Evolutionary conservation across 805 yeast species (phyloP).

Genomic region (Candida peoriensis): DNA sequence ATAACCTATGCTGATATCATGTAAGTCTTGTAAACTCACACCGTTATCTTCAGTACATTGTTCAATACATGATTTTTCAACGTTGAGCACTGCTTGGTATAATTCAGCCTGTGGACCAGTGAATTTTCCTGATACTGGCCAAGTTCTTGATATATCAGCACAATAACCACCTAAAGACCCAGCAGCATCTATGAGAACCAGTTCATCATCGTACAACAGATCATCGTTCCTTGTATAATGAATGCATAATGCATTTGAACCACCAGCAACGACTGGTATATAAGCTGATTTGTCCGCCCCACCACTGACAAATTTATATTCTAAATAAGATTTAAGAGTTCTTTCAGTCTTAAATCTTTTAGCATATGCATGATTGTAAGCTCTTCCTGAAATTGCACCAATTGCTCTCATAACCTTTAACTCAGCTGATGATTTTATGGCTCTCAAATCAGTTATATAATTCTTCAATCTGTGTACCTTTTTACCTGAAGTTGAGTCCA

Average conservation of each 20-base stretch:
- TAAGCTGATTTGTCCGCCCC: constrained; percentile 92
- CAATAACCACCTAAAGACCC: constrained; percentile 93
- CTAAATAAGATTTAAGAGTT: constrained; percentile 73
- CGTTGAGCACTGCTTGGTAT: constrained; percentile 82
- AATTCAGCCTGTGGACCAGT: constrained; percentile 76
- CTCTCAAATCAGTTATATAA: constrained; percentile 47
- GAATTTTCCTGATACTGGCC: constrained; percentile 84
- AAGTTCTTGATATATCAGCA: constrained; percentile 92
- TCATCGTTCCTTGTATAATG: constrained; percentile 95
- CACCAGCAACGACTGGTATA: constrained; percentile 95
- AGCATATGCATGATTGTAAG: constrained; percentile 79
- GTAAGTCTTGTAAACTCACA: constrained; percentile 67
- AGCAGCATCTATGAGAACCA: constrained; percentile 92
- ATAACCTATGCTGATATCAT: constrained; percentile 55
- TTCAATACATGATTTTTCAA: constrained; percentile 72
- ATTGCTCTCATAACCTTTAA: constrained; percentile 76
- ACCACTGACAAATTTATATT: constrained; percentile 74
- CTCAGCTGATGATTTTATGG: constrained; percentile 73
- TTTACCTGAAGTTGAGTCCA: constrained; percentile 26
- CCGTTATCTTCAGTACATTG: constrained; percentile 52
- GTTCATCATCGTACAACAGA: constrained; percentile 64
- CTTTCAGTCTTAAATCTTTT: constrained; percentile 64
- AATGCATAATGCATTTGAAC: constrained; percentile 81
- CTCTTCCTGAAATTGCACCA: constrained; percentile 75
- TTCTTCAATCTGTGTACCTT: constrained; percentile 39